phyloP scores from a whole-genome alignment of 257 asterid genomes.

The Forsythia viridissima region DNA sequence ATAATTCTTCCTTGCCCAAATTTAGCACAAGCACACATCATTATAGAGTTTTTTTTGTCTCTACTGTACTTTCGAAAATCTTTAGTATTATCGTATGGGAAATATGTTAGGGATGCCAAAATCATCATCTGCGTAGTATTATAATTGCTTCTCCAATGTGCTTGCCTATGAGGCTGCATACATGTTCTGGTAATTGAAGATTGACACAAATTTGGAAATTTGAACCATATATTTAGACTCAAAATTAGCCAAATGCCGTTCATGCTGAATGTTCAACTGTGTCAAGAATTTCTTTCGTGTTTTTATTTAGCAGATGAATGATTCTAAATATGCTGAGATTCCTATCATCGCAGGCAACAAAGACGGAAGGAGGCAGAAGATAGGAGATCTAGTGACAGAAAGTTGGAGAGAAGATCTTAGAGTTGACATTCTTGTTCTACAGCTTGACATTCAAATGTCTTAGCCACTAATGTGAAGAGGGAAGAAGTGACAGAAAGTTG shows the following conservation, averaged over 20 bases:
- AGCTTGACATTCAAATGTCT: slow-evolving; percentile 3
- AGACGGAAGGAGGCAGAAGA: slow-evolving; percentile 64
- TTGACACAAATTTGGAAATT: background rate
- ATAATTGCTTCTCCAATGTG: background rate
- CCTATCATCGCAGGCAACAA: slow-evolving; percentile 47
- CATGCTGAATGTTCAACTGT: background rate
- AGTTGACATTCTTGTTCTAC: background rate
- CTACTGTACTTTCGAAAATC: background rate
- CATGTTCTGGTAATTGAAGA: background rate
- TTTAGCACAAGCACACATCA: background rate
- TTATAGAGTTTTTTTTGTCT: background rate
- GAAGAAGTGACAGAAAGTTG: background rate
- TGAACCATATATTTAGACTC: background rate
- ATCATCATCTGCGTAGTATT: background rate
- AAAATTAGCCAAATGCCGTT: background rate
- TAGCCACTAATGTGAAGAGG: slow-evolving; percentile 11
- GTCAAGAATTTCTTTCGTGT: background rate
- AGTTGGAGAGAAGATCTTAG: slow-evolving; percentile 51
- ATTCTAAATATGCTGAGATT: background rate
- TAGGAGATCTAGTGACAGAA: slow-evolving; percentile 49
- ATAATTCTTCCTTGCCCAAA: background rate
- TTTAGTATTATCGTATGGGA: background rate
- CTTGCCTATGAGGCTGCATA: background rate
- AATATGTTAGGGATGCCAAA: background rate
- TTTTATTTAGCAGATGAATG: background rate